Evolutionary conservation across 306 rosid genomes (phyloP).

Genomic region (Prunus kanzakura): DNA sequence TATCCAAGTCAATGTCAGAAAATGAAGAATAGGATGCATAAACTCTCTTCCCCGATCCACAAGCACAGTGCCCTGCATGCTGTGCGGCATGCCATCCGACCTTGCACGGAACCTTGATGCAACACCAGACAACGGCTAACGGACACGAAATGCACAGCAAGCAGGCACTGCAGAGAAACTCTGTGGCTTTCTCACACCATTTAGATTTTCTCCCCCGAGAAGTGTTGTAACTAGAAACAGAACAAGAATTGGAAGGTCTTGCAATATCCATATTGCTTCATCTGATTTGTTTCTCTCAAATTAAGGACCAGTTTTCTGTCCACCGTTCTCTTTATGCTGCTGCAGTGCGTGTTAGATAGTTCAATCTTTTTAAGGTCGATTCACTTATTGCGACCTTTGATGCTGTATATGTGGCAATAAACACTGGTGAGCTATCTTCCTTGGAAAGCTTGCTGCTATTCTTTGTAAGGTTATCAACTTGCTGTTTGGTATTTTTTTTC

Average conservation of each 20-base stretch:
- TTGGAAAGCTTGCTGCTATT: neutral
- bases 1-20: constrained; percentile 58
- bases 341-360: too few species aligned
- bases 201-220: constrained; percentile 18
- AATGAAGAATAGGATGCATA: constrained; percentile 53
- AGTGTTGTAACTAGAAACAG: constrained; percentile 8
- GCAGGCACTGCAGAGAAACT: constrained; percentile 50
- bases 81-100: constrained; percentile 32
- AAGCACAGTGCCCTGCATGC: constrained; percentile 32
- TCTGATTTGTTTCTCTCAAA: neutral
- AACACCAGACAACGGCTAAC: constrained; percentile 37
- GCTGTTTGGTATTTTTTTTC: neutral
- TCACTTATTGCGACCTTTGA: too few species aligned
- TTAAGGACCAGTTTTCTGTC: neutral
- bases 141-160: constrained; percentile 55
- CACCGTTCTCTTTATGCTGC: too few species aligned
- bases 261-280: neutral
- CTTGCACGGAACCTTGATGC: constrained; percentile 55
- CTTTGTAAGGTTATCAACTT: neutral
- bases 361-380: too few species aligned
- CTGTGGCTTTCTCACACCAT: constrained; percentile 27
- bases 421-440: too few species aligned
- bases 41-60: constrained; percentile 29
- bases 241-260: constrained; percentile 13
- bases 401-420: too few species aligned